A percentile compares a stretch with the other conserved stretches of the same genome.
Evolutionary conservation across 179 eudicot species (phyloP).

Genomic region (Spergularia azorica): DNA sequence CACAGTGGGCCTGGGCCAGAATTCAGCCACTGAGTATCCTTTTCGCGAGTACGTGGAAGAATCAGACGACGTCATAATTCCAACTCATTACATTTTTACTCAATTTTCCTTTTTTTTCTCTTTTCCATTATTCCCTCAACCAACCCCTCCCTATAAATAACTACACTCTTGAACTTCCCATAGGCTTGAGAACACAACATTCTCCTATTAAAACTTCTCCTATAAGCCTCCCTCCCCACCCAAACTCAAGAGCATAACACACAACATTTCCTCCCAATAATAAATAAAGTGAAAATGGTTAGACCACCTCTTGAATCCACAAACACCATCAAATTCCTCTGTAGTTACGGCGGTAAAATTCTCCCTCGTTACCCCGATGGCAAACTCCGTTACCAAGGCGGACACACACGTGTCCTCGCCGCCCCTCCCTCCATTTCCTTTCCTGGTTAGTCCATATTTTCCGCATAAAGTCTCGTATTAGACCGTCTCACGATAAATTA

Average conservation of each 20-base stretch:
- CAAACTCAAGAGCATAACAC: background rate
- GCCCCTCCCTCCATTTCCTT: slow-evolving; percentile 68
- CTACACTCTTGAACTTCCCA: slow-evolving; percentile 16
- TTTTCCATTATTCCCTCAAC: background rate
- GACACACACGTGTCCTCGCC: slow-evolving; percentile 81
- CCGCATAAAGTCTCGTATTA: too few relatives aligned
- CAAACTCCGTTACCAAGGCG: slow-evolving; percentile 87
- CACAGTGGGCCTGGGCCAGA: background rate
- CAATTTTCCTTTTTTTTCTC: background rate
- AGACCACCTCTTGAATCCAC: slow-evolving; percentile 20
- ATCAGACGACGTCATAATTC: slow-evolving; percentile 6
- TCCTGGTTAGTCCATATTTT: slow-evolving; percentile 44
- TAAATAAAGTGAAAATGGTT: slow-evolving; percentile 6
- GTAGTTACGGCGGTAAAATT: slow-evolving; percentile 75
- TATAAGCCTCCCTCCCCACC: background rate
- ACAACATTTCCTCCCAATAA: background rate
- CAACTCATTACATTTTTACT: background rate
- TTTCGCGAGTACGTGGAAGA: slow-evolving; percentile 15
- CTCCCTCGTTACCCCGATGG: slow-evolving; percentile 85
- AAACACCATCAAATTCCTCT: slow-evolving; percentile 43
- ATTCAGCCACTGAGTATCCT: background rate
- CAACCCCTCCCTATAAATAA: slow-evolving; percentile 47
- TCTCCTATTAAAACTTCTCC: background rate
- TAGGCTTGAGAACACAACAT: slow-evolving; percentile 48
- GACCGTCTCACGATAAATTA: too few relatives aligned